Evolutionary conservation across 352 stramenopile genomes (phyloP), one percentile per base, ranked within the genome.

Genomic region (Pythium insidiosum): DNA sequence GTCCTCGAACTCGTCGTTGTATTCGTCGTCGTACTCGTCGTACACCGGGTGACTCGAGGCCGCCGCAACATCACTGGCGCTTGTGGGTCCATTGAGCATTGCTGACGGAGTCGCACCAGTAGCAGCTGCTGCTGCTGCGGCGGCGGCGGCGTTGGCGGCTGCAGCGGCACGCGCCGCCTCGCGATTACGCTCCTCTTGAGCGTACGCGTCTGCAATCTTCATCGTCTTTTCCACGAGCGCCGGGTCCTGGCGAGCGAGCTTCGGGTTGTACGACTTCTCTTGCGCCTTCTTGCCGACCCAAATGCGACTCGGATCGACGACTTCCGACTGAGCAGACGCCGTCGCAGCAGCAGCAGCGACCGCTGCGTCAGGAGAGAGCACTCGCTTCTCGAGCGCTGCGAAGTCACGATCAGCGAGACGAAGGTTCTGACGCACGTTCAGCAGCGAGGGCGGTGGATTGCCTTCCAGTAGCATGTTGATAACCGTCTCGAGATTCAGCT

Each of bases 1-100:
- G 44, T 92, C 79, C 18, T 87, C 79, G 38, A 86, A 84, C 48
- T 92, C 80, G 46, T 92, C 80, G 46, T 88, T 88, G 61, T 88
- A 92, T 44, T 92, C 80, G 52, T 90, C 80, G 43, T 92, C 49
- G 41, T 63, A 63, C 39, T 63, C 55, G 24, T 63, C 55, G 25
- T 58, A 26, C 38, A 58, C 25, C 15, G 50, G 23, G 0, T 24
- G 37, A 19, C n/a, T 6, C 18, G 24, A 34, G 20, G 19, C 25
- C 5, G 18, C 7, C n/a, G 10, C 6, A 19, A 46, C 15, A 21
- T 21, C 39, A n/a, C n/a, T n/a, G n/a, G n/a, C n/a, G n/a, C n/a
- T n/a, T n/a, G n/a, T n/a, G n/a, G n/a, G n/a, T n/a, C n/a, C n/a
- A n/a, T n/a, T n/a, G n/a, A n/a, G n/a, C 29, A n/a, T 22, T 19